phyloP scores from a whole-genome alignment of 106 monocot genomes.

The Iris macrosiphon region DNA sequence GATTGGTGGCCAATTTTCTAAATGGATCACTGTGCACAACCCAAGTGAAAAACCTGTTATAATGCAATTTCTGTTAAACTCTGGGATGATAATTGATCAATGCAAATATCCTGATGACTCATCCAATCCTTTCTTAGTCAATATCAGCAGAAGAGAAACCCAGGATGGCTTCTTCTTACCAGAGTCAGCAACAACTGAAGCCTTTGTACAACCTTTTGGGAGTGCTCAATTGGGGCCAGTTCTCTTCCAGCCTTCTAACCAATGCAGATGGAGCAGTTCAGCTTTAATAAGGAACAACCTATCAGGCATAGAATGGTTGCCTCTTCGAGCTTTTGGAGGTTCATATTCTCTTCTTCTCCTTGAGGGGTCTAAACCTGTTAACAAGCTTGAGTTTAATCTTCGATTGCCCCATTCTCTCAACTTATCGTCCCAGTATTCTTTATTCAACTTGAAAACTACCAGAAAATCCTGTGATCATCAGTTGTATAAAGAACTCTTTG shows the following conservation, averaged over 20 bases:
- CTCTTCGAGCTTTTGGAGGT: slow-evolving; percentile 60
- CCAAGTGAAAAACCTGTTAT: slow-evolving; percentile 45
- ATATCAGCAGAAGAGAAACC: slow-evolving; percentile 19
- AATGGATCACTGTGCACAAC: slow-evolving; percentile 65
- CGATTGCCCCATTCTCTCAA: slow-evolving; percentile 23
- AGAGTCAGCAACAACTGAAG: slow-evolving; percentile 49
- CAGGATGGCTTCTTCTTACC: slow-evolving; percentile 57
- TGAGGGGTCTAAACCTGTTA: slow-evolving; percentile 52
- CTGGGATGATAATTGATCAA: slow-evolving; percentile 39
- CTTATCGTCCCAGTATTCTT: slow-evolving; percentile 18
- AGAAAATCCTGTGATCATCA: slow-evolving; percentile 29
- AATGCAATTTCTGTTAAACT: slow-evolving; percentile 71
- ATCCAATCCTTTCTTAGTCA: slow-evolving; percentile 13
- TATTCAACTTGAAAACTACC: slow-evolving; percentile 10
- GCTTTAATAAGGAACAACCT: slow-evolving; percentile 77
- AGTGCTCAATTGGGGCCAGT: slow-evolving; percentile 63
- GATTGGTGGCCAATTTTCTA: slow-evolving; percentile 42
- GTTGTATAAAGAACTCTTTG: slow-evolving; percentile 54
- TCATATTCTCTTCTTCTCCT: slow-evolving; percentile 43
- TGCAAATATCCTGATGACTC: slow-evolving; percentile 41
- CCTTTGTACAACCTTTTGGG: slow-evolving; percentile 40
- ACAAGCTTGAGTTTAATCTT: slow-evolving; percentile 53
- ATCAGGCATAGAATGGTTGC: slow-evolving; percentile 80
- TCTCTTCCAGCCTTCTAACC: slow-evolving; percentile 53
- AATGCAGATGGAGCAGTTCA: slow-evolving; percentile 75